Conservation (phyloP, 495 filamentous ascomycete species). For the Penicillium manginii region DNA sequence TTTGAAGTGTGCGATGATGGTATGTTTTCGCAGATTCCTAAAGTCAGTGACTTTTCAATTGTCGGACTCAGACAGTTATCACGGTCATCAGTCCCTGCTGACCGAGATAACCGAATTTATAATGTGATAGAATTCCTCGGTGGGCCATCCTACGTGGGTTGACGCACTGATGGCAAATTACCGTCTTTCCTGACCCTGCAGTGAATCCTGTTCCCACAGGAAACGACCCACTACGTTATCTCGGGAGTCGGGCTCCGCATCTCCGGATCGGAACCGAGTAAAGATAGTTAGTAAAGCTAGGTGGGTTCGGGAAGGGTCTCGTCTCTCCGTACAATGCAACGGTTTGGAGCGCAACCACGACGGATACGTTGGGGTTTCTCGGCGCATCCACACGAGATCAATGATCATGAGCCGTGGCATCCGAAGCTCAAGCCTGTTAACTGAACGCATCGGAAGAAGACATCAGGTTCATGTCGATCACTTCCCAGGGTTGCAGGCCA, state of each 20-base stretch:
- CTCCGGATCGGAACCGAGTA: neutral
- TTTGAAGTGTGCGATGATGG: neutral
- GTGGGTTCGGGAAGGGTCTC: neutral
- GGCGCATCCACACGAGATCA: neutral
- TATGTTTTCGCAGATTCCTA: neutral
- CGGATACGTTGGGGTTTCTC: neutral
- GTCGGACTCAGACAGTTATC: neutral
- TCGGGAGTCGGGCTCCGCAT: neutral
- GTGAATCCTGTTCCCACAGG: neutral
- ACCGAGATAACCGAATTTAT: neutral
- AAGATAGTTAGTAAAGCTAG: neutral
- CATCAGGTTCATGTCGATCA: neutral
- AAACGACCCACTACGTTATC: neutral
- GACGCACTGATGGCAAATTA: no score
- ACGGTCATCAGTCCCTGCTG: neutral
- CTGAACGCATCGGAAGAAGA: neutral
- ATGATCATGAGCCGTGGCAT: neutral
- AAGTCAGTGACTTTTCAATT: neutral
- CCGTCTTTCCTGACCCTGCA: no score
- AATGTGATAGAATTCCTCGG: conserved; percentile 4
- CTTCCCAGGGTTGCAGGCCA: neutral
- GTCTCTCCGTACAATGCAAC: neutral
- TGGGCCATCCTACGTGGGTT: no score
- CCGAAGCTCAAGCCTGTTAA: neutral
- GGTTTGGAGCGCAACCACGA: neutral